These are phyloP conservation scores for Tricholoma furcatifolium DNA, from an alignment of 768 basidiomycete genomes.

Conservation along the genomic window DNA sequence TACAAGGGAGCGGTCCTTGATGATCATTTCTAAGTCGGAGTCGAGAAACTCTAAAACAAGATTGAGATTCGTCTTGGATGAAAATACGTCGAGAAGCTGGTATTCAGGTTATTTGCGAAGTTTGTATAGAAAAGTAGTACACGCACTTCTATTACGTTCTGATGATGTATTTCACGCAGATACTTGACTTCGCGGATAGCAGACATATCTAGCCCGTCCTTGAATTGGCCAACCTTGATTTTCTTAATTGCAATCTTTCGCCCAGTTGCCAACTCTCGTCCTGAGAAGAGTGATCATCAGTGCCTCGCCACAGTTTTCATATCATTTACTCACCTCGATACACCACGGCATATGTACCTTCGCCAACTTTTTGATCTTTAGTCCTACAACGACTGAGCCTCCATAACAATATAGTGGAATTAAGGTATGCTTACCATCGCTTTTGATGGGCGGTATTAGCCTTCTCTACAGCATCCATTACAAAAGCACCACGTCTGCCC, in stretches of 20 bases:
- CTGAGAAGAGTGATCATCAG: conserved; percentile 34
- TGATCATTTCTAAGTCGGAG: conserved; percentile 95
- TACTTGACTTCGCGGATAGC: conserved; percentile 98
- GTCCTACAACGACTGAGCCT: conserved; percentile 42
- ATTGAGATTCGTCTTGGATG: conserved; percentile 93
- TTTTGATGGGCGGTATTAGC: conserved; percentile 73
- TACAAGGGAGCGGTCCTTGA: conserved; percentile 89
- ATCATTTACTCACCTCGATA: conserved; percentile 66
- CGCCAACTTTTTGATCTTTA: conserved; percentile 81
- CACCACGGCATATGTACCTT: conserved; percentile 95
- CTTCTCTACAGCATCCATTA: conserved; percentile 82
- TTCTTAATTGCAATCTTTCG: conserved; percentile 97
- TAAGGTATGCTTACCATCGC: conserved; percentile 47
- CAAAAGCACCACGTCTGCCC: neutral
- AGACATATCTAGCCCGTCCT: conserved; percentile 98
- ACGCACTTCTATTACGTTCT: conserved; percentile 89
- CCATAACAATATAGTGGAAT: neutral
- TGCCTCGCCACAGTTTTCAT: neutral
- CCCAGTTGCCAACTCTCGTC: conserved; percentile 70
- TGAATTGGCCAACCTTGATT: conserved; percentile 94
- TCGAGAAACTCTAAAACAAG: conserved; percentile 96
- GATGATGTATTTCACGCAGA: conserved; percentile 89
- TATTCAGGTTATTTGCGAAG: neutral
- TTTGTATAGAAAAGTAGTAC: neutral
- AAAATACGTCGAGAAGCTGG: conserved; percentile 95